Percentiles rank a stretch among this genome's conserved stretches.
phyloP scores from a whole-genome alignment of 1,139 yeast genomes.

The Trichomonascaceae sp. region DNA sequence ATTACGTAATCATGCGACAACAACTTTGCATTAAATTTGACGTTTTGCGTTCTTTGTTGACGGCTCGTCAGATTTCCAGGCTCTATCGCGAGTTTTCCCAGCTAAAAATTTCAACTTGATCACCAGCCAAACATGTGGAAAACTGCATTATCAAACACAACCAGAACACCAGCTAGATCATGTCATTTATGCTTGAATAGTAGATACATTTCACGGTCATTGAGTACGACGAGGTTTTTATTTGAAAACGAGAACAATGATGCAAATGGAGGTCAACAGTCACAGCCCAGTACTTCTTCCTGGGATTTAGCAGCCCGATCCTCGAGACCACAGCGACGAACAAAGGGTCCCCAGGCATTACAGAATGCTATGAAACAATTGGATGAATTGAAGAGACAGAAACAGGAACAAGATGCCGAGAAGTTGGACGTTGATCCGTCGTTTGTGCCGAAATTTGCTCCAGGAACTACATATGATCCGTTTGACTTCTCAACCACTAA shows the following conservation, averaged over 20 bases:
- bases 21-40: too few species aligned
- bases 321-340: conserved; percentile 3
- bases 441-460: conserved; percentile 22
- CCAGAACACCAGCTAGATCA: background rate
- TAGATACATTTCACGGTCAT: background rate
- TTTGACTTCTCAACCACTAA: conserved; percentile 28
- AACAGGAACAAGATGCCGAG: conserved; percentile 4
- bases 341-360: conserved; percentile 1
- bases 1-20: too few species aligned
- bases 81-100: background rate
- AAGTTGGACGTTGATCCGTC: conserved; percentile 20
- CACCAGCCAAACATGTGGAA: background rate
- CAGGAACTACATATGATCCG: conserved; percentile 27
- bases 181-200: background rate
- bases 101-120: background rate
- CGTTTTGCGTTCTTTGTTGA: too few species aligned
- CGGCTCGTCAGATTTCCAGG: too few species aligned
- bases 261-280: background rate
- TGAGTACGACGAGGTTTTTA: background rate
- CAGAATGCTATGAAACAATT: background rate
- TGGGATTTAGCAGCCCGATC: conserved; percentile 4
- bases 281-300: background rate
- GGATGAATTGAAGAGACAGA: conserved; percentile 1
- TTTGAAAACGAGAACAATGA: background rate
- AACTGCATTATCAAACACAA: background rate